phyloP scores from a whole-genome alignment of 2,329 filamentous ascomycete genomes.

The Gnomoniopsis smithogilvyi region DNA sequence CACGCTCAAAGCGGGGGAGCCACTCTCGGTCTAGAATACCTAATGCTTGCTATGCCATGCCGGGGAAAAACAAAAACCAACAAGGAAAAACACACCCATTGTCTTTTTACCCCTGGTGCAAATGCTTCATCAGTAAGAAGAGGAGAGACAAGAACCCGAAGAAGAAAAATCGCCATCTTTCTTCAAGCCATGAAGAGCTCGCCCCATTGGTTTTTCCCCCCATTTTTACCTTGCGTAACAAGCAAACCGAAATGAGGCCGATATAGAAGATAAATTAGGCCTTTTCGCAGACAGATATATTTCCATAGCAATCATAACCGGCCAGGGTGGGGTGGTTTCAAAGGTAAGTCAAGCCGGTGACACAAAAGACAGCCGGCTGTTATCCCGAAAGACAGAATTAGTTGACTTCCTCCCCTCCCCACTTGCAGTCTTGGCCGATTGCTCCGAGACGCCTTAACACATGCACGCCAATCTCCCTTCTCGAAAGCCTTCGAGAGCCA shows the following conservation, averaged over 20 bases:
- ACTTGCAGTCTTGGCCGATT: neutral
- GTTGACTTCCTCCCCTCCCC: neutral
- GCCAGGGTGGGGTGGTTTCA: neutral
- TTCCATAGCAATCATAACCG: neutral
- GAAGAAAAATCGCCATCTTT: neutral
- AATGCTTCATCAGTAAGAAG: neutral
- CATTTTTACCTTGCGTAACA: no score
- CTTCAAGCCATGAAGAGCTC: conserved; percentile 1
- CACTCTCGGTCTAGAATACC: neutral
- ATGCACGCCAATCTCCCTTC: neutral
- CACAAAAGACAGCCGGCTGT: neutral
- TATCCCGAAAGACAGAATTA: neutral
- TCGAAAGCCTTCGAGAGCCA: neutral
- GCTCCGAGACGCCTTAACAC: neutral
- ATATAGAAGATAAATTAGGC: neutral
- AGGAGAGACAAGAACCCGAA: neutral
- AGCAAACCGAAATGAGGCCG: neutral
- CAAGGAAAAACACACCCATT: neutral
- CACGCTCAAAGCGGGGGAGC: no score
- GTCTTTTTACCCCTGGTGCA: neutral
- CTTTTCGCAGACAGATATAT: neutral
- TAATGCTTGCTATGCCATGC: neutral
- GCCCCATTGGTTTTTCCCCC: neutral
- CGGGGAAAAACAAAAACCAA: neutral
- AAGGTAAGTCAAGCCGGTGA: neutral